Evolutionary conservation across 805 yeast species (phyloP), one percentile per base, ranked within the genome.

Genomic region (Starmerella cellae): DNA sequence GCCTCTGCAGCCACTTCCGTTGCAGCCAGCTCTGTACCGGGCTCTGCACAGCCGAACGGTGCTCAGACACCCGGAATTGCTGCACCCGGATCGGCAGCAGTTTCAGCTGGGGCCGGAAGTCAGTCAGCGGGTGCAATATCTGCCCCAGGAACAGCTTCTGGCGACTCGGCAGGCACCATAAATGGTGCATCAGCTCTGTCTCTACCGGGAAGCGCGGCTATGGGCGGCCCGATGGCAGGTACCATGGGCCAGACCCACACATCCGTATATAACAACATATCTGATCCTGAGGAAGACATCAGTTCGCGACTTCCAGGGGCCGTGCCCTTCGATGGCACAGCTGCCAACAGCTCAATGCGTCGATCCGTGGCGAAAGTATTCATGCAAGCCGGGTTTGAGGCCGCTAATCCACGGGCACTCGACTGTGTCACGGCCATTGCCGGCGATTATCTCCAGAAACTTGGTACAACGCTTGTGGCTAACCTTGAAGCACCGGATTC

Each of bases 351-450:
- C 1, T 74, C 82, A 0, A 62, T 91, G 64, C 69, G 74, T 49
- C 75, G 80, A 51, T 73, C 79, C 32, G 74, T 82, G 0, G 73
- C 87, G 17, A 83, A 84, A 47, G 64, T 91, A 17, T 75, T 82
- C 1, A 88, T 91, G 97, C 79, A 83, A 32, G 77, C 79, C 34
- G 98, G 98, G 0, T 91, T 82, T 64, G 97, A 91, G 62, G 66
- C 80, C 0, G 73, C 93, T 0, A 83, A 82, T 51, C 74, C 79
- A 11, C 65, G 69, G 37, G 95, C 96, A 5, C 70, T 82, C 21
- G 79, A 82, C 47, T 72, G 83, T 2, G 61, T 91, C 43, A 74
- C 95, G 0, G 93, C 84, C 50, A 60, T 91, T 26, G 88, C 96
- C 0, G 88, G 82, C 37, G 78, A 71, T 46, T 87, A 82, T 55